Percentiles rank a stretch among this genome's conserved stretches.
These are phyloP conservation scores for Cinchona pubescens DNA, from an alignment of 257 asterid genomes.

Conservation along the genomic window DNA sequence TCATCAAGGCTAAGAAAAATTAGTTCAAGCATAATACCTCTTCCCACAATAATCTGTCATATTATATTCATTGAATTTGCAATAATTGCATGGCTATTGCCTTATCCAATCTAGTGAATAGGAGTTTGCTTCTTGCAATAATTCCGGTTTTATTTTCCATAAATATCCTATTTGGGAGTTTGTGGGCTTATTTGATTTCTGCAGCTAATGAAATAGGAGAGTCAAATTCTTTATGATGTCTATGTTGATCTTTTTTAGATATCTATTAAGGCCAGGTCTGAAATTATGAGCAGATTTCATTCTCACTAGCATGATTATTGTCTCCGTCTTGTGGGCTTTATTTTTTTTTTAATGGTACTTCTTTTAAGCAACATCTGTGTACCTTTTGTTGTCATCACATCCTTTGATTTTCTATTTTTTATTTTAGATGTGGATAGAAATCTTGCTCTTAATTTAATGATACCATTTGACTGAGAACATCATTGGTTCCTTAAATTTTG, in stretches of 20 bases:
- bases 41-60: not conserved
- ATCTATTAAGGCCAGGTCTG: no score
- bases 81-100: not conserved
- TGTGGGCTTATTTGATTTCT: no score
- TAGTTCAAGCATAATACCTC: not conserved
- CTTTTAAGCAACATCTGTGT: not conserved
- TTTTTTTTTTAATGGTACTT: not conserved
- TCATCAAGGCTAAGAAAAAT: no score
- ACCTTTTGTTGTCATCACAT: not conserved
- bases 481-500: no score
- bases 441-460: not conserved
- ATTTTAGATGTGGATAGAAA: not conserved
- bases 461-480: not conserved
- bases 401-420: no score
- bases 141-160: no score
- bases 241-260: no score
- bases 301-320: not conserved
- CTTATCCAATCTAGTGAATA: not conserved
- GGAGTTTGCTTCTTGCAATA: no score
- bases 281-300: not conserved
- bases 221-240: no score
- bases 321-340: not conserved
- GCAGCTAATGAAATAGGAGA: no score
- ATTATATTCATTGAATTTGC: not conserved
- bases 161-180: no score